These are phyloP conservation scores for Diospyros lotus DNA, from an alignment of 148 eudicot species.

Conservation along the genomic window DNA sequence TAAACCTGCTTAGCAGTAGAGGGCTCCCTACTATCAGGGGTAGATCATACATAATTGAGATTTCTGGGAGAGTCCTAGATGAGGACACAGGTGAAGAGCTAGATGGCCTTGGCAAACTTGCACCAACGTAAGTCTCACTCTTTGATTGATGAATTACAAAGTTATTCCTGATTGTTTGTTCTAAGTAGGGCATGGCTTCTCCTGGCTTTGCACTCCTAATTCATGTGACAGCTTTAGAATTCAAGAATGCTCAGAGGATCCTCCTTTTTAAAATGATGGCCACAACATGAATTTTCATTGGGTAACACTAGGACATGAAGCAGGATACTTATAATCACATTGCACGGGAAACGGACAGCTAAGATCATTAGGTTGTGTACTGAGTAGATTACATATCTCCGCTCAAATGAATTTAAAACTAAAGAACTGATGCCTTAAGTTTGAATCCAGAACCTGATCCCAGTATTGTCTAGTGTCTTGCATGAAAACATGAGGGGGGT, in stretches of 20 bases:
- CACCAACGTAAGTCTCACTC: conserved; percentile 76
- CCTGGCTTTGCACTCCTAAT: too few species aligned
- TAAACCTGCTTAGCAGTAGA: conserved; percentile 61
- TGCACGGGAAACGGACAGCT: not conserved
- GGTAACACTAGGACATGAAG: not conserved
- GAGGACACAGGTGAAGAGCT: conserved; percentile 84
- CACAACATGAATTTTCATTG: not conserved
- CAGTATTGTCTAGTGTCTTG: not conserved
- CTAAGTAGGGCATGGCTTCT: not conserved
- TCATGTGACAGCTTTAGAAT: not conserved
- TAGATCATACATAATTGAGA: conserved; percentile 69
- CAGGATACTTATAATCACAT: not conserved
- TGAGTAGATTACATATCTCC: not conserved
- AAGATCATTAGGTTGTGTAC: not conserved
- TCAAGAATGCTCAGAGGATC: not conserved
- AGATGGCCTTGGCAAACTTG: conserved; percentile 91
- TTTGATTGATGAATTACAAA: not conserved
- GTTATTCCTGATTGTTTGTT: not conserved
- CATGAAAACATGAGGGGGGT: not conserved
- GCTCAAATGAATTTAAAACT: not conserved
- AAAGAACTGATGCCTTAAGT: not conserved
- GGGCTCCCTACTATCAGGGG: conserved; percentile 71
- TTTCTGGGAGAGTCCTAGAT: conserved; percentile 79
- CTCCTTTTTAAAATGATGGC: not conserved
- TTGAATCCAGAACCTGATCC: not conserved